Conservation (phyloP, 2,329 filamentous ascomycete species). For the Eutypella sp. region DNA sequence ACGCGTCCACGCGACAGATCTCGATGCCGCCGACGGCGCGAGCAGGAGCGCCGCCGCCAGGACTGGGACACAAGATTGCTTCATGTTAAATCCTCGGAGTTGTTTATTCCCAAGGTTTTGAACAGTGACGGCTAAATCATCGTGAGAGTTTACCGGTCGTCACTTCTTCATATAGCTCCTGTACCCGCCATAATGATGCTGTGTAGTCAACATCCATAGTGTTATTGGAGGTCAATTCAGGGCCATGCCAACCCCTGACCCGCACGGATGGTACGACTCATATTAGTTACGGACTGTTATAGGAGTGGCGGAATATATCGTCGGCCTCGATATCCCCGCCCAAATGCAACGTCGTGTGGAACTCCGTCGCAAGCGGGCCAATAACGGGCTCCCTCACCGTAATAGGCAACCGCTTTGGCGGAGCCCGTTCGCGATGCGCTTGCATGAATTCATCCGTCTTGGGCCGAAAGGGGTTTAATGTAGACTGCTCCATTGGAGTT, state of each 20-base stretch:
- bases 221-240: no score
- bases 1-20: not conserved
- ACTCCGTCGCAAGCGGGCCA: not conserved
- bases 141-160: not conserved
- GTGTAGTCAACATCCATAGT: no score
- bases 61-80: not conserved
- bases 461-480: not conserved
- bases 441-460: not conserved
- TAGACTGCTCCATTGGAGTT: no score
- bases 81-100: not conserved
- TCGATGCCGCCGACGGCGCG: not conserved
- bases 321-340: not conserved
- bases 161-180: no score
- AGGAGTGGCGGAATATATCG: not conserved
- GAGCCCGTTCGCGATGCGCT: not conserved
- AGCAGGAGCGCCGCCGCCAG: not conserved
- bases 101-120: no score
- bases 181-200: no score
- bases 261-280: no score
- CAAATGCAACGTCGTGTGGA: not conserved
- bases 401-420: not conserved
- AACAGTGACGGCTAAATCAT: not conserved
- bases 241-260: no score
- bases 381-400: not conserved
- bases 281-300: no score